These are phyloP conservation scores for Hypholoma fasciculare DNA, from an alignment of 768 basidiomycete species.

Conservation along the genomic window DNA sequence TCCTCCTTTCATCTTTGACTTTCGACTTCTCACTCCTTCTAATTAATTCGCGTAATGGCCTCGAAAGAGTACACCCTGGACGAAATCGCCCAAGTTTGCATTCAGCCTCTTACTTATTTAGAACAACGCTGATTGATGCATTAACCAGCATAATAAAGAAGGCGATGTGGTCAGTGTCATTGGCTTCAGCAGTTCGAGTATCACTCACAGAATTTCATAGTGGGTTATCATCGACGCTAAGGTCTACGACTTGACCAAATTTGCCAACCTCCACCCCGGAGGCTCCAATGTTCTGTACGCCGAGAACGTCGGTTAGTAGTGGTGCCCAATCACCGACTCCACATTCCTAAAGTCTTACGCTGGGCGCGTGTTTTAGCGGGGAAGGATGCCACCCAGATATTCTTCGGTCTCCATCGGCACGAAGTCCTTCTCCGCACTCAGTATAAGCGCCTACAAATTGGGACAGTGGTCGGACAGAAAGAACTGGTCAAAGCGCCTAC, in stretches of 20 bases:
- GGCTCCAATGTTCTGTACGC: constrained; percentile 75
- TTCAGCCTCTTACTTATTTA: background rate
- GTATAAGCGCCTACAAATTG: constrained; percentile 32
- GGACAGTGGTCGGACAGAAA: constrained; percentile 27
- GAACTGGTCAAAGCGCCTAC: constrained; percentile 26
- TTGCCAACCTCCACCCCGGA: constrained; percentile 83
- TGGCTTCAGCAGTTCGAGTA: background rate
- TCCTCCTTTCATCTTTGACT: background rate
- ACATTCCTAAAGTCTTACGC: background rate
- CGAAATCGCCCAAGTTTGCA: constrained; percentile 67
- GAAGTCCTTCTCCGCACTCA: constrained; percentile 31
- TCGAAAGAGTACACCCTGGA: constrained; percentile 45
- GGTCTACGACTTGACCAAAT: constrained; percentile 80
- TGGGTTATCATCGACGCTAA: constrained; percentile 84
- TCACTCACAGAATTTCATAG: constrained; percentile 30
- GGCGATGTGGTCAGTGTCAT: constrained; percentile 66
- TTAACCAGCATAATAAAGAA: constrained; percentile 81
- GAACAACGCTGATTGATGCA: background rate
- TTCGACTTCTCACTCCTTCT: background rate
- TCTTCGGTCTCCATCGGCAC: constrained; percentile 33
- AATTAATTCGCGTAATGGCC: constrained; percentile 13
- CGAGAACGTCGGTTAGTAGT: constrained; percentile 57
- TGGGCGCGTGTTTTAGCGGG: constrained; percentile 45
- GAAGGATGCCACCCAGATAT: constrained; percentile 48
- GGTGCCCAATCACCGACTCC: too few relatives aligned